phyloP scores from a whole-genome alignment of 1,284 basidiomycete genomes.

The Microbotryum silenes-acaulis region DNA sequence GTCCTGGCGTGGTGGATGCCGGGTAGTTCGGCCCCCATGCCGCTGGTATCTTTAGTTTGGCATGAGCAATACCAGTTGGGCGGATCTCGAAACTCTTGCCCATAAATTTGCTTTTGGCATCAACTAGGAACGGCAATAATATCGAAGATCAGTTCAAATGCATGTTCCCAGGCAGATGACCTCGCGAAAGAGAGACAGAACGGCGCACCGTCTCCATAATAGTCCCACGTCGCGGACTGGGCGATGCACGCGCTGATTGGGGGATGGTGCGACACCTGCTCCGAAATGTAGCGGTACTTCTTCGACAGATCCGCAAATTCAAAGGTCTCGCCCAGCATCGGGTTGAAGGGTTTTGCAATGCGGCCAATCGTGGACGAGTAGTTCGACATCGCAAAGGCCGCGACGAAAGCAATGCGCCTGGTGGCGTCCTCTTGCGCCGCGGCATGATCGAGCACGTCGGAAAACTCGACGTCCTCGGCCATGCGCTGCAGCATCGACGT shows the following conservation, averaged over 20 bases:
- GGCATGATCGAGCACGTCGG: slow-evolving; percentile 82
- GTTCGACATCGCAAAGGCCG: slow-evolving; percentile 96
- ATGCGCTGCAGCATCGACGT: slow-evolving; percentile 77
- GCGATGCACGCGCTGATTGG: slow-evolving; percentile 97
- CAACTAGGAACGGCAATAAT: slow-evolving; percentile 51
- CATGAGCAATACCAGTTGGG: slow-evolving; percentile 89
- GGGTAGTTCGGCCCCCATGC: slow-evolving; percentile 48
- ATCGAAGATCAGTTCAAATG: slow-evolving; percentile 25
- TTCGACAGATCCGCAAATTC: slow-evolving; percentile 85
- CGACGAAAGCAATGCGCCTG: slow-evolving; percentile 82
- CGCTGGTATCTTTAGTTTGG: slow-evolving; percentile 68
- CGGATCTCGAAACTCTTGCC: slow-evolving; percentile 95
- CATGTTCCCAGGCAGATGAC: neutral
- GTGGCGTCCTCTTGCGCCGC: slow-evolving; percentile 67
- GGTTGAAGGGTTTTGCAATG: slow-evolving; percentile 93
- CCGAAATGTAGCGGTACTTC: slow-evolving; percentile 84
- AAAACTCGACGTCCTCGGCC: slow-evolving; percentile 65
- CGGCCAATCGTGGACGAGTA: slow-evolving; percentile 86
- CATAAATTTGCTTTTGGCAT: slow-evolving; percentile 80
- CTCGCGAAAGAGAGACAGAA: neutral
- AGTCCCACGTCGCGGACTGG: slow-evolving; percentile 80
- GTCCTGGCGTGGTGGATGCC: slow-evolving; percentile 43
- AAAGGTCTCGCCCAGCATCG: slow-evolving; percentile 86
- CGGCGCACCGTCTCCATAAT: slow-evolving; percentile 57
- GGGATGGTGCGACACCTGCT: slow-evolving; percentile 94